phyloP scores from a whole-genome alignment of 768 basidiomycete species.

The Glaciozyma antarctica region DNA sequence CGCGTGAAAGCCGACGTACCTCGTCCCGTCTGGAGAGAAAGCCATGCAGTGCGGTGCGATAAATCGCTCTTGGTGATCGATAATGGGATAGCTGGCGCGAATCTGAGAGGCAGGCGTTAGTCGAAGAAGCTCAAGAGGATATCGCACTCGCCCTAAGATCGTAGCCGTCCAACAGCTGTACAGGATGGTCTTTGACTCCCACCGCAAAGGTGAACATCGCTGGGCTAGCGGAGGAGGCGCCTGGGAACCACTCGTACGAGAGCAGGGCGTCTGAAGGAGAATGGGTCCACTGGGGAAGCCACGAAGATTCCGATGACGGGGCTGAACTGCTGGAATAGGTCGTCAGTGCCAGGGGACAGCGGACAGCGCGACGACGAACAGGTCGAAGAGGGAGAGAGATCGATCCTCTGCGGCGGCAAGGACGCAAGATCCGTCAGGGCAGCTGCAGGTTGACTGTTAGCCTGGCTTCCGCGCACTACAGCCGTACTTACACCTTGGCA shows the following conservation, averaged over 20 bases:
- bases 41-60: slow-evolving; percentile 75
- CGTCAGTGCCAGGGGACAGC: neutral
- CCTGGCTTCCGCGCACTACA: neutral
- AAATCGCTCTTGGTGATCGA: slow-evolving; percentile 87
- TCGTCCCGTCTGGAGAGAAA: slow-evolving; percentile 60
- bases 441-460: slow-evolving; percentile 45
- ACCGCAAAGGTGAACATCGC: slow-evolving; percentile 72
- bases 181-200: slow-evolving; percentile 72
- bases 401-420: slow-evolving; percentile 65
- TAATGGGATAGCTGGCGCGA: slow-evolving; percentile 79
- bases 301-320: neutral
- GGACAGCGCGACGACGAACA: slow-evolving; percentile 42
- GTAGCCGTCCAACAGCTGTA: slow-evolving; percentile 70
- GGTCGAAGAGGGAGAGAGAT: slow-evolving; percentile 49
- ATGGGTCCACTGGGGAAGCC: slow-evolving; percentile 5
- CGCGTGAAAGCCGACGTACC: slow-evolving; percentile 44
- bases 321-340: neutral
- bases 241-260: slow-evolving; percentile 43
- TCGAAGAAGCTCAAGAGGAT: neutral
- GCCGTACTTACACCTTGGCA: slow-evolving; percentile 48
- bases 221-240: slow-evolving; percentile 52
- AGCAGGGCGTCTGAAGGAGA: slow-evolving; percentile 18
- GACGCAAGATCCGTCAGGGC: slow-evolving; percentile 59
- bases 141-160: slow-evolving; percentile 54
- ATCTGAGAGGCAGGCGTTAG: slow-evolving; percentile 47